phyloP scores from a whole-genome alignment of 1,284 basidiomycete species.

The Takashimella koratensis region DNA sequence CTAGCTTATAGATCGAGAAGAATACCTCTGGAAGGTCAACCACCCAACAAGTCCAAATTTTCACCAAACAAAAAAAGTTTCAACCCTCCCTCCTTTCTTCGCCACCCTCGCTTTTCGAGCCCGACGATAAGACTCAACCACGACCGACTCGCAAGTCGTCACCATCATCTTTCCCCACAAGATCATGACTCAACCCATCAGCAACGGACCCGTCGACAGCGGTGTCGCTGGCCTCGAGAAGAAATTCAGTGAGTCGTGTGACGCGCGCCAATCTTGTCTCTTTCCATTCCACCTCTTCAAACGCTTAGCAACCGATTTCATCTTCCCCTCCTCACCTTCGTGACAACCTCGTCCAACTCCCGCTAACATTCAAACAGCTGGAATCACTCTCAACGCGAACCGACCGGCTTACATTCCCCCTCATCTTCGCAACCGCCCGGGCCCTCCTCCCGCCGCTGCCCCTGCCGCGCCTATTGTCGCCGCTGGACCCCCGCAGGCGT shows the following conservation, averaged over 20 bases:
- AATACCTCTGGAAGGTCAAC: neutral
- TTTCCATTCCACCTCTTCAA: neutral
- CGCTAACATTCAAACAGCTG: constrained; percentile 7
- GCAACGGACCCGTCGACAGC: constrained; percentile 48
- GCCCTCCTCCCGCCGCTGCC: constrained; percentile 54
- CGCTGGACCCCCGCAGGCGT: constrained; percentile 12
- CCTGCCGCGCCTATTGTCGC: constrained; percentile 28
- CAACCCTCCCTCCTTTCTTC: constrained; percentile 1
- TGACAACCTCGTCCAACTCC: neutral
- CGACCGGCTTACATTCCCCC: constrained; percentile 90
- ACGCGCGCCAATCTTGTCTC: neutral
- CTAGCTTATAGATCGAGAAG: constrained; percentile 15
- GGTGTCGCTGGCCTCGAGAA: constrained; percentile 71
- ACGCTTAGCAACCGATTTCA: neutral
- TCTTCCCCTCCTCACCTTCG: neutral
- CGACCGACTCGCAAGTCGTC: too few species aligned
- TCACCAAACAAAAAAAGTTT: constrained; percentile 1
- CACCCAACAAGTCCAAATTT: neutral
- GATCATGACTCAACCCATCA: constrained; percentile 41
- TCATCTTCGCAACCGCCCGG: constrained; percentile 63
- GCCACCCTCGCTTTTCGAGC: constrained; percentile 1
- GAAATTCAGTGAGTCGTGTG: constrained; percentile 64
- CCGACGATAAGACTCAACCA: too few species aligned
- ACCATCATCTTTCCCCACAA: too few species aligned
- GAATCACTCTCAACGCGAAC: constrained; percentile 51